Base-by-base conservation (phyloP, 176 grass and related monocot species). In the Hsuehochloa calcarea region DNA sequence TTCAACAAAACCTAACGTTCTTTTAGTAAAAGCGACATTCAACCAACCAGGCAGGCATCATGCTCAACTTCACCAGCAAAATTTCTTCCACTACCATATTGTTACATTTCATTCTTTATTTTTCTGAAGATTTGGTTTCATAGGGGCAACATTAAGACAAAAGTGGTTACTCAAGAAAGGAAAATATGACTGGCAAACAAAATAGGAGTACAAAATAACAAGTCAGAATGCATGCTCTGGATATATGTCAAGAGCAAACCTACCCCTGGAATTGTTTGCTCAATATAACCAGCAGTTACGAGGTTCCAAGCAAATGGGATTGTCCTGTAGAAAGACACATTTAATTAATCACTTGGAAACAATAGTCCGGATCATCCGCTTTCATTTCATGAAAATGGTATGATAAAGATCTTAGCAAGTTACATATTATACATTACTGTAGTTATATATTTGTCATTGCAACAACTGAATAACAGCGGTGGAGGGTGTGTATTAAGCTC, bases 221-320 rank as follows among this genome's bases (percentile, higher is more conserved):
- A 44, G 22, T 63, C 38, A 29, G 37, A 78, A 63, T 27, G 31
- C 74, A 60, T 49, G 39, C 8, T 55, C 22, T 31, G 43, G 68
- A 75, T 16, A 41, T 50, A 79, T 22, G 17, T 56, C 0, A 43
- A 46, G 0, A 47, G 43, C 3, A 84, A 85, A 82, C 64, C 49
- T 90, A 97, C 94, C 94, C 91, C 91, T 17, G 75, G 70, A 92
- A 93, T 79, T 56, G 91, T 88, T 89, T 94, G 91, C 83, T 97
- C 94, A 72, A 97, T 85, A 81, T 97, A 97, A 80, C 91, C 91
- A 80, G 94, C 65, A 81, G 89, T 97, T 44, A 94, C 82, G 38
- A 97, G 89, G 89, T 94, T 97, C 91, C 91, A 97, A 80, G 91
- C 89, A 52, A 97, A 97, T 78, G 94, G 94, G 79, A 94, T 94